These are phyloP conservation scores for Saccharomycopsis malanga DNA, from an alignment of 805 yeast genomes.

Conservation along the genomic window DNA sequence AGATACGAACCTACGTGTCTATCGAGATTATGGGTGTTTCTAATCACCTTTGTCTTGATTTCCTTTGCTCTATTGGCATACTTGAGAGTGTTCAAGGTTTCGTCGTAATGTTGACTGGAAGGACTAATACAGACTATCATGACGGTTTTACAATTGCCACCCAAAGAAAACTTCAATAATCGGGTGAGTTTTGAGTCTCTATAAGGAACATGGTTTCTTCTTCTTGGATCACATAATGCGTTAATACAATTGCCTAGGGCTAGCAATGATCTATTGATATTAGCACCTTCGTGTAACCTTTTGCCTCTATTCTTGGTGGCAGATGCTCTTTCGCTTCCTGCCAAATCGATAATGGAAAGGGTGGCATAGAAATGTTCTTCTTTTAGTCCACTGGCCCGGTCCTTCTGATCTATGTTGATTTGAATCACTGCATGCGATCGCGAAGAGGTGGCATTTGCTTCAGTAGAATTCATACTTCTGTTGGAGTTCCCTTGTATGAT, in stretches of 20 bases:
- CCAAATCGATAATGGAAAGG: conserved; percentile 80
- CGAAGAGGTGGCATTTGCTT: conserved; percentile 84
- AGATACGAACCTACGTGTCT: conserved; percentile 81
- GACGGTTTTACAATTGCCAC: conserved; percentile 91
- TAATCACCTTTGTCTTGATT: conserved; percentile 69
- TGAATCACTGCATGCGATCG: conserved; percentile 93
- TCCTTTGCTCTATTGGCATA: conserved; percentile 91
- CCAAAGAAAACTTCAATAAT: conserved; percentile 78
- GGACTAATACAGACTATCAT: conserved; percentile 96
- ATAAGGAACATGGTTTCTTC: conserved; percentile 74
- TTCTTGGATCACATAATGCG: conserved; percentile 72
- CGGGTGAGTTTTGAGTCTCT: conserved; percentile 87
- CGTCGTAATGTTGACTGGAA: conserved; percentile 81
- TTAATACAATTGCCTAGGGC: conserved; percentile 93
- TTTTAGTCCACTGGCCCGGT: conserved; percentile 52
- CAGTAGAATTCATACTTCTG: conserved; percentile 81
- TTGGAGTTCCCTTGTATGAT: conserved; percentile 64
- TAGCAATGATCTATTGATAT: conserved; percentile 78
- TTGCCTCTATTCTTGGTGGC: conserved; percentile 81
- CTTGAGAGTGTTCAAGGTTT: conserved; percentile 82
- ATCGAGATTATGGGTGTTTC: conserved; percentile 70
- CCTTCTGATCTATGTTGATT: conserved; percentile 57
- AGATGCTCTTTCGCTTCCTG: conserved; percentile 93
- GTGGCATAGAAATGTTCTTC: conserved; percentile 74
- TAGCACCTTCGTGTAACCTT: conserved; percentile 84